Evolutionary conservation across 169 alveolate genomes (phyloP), one percentile per base, ranked within the genome.

Genomic region (Cryptosporidium muris): DNA sequence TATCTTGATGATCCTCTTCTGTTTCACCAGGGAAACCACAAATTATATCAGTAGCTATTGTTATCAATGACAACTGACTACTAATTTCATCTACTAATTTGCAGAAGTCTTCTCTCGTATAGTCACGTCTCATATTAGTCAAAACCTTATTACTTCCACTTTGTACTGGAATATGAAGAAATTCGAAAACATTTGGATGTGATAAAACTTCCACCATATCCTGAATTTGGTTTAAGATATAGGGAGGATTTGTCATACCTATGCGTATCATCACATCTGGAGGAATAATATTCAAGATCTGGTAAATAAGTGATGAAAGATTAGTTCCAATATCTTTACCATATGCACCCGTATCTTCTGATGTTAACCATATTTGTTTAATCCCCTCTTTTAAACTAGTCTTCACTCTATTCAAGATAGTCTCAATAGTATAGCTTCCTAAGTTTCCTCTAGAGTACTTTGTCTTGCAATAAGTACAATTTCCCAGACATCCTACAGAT

Each of bases 171-270:
- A 98, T 94, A 89, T 98, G 99, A 49, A 97, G 90, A 90, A 97
- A 98, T 65, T 96, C 97, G 82, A 94, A 97, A 60, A 96, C 98
- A 67, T 96, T 91, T 38, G 98, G 98, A 88, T 97, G 99, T 51
- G 91, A 91, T 80, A 98, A 88, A 47, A 98, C 91, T 80, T 94
- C 94, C 37, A 95, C 93, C 68, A 97, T 95, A 14, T 92, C 96
- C 65, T 95, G 92, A n/a, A 96, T 89, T 89, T 98, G 99, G 88
- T 96, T 96, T 81, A 97, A 89, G 58, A 98, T 96, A 90, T 95
- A 96, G 0, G 99, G 99, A 4, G 99, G 99, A 88, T 98, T 98
- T 40, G 99, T 96, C 99, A 98, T 98, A n/a, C 99, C 99, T 34
- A 96, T 90, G 80, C 97, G 92, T 48, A 95, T 53, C 97, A 96